Percentiles rank a stretch among this genome's conserved stretches.
phyloP scores from a whole-genome alignment of 805 yeast genomes.

The Nakazawaea ambrosiae region DNA sequence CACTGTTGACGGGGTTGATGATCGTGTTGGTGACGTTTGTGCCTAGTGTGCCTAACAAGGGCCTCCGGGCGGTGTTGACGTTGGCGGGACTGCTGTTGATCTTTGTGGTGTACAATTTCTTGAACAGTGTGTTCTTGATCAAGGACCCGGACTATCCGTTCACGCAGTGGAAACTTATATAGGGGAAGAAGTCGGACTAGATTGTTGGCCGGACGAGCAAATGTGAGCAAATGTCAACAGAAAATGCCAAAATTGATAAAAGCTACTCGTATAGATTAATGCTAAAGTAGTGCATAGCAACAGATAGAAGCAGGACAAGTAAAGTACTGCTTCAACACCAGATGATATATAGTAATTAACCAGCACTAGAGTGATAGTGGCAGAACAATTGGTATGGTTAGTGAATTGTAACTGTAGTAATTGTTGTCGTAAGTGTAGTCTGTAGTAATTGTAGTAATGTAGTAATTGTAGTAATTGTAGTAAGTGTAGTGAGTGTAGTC shows the following conservation, averaged over 20 bases:
- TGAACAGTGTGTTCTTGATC: conserved; percentile 35
- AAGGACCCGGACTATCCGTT: conserved; percentile 48
- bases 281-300: no score
- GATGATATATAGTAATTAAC: no score
- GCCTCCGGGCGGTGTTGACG: conserved; percentile 12
- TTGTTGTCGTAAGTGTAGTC: no score
- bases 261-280: no score
- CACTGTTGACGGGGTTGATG: conserved; percentile 34
- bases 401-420: no score
- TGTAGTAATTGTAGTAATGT: no score
- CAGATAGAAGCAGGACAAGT: no score
- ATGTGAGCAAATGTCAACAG: not conserved
- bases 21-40: conserved; percentile 32
- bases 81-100: conserved; percentile 23
- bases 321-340: no score
- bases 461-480: no score
- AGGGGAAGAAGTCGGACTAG: not conserved
- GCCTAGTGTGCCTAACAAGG: conserved; percentile 15
- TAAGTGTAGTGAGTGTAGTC: no score
- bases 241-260: not conserved
- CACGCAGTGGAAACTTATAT: conserved; percentile 15
- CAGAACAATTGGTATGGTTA: no score
- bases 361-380: no score
- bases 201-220: not conserved
- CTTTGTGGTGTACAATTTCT: conserved; percentile 30